Evolutionary conservation across 768 basidiomycete genomes (phyloP), one percentile per base, ranked within the genome.

Genomic region (Auricularia auricula-judae): DNA sequence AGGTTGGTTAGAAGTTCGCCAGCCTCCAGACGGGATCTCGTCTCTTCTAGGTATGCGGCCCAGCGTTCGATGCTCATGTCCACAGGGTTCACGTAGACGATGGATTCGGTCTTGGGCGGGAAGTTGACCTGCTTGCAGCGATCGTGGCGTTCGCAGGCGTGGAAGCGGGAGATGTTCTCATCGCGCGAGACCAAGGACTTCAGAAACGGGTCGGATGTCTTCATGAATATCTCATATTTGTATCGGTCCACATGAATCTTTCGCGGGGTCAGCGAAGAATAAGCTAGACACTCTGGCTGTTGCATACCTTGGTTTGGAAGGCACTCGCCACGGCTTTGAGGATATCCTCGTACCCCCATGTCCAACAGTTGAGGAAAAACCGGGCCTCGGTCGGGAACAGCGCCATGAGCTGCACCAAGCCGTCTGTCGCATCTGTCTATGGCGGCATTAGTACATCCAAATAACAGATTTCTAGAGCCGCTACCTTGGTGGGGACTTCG

Each of bases 341-440:
- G 14, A 95, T 76, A 64, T 94, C 91, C 74, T 99, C 96, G 72
- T 97, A 98, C 0, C 96, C 96, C 87, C 90, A 95, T 0, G 95
- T 96, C 96, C 96, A 99, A 0, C 84, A 72, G 71, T 97, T 96
- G 65, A 99, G 79, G 76, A 89, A 98, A 76, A 98, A 97, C 63
- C 84, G 79, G 0, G 86, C 86, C 3, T 80, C 76, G 0, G 77
- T 66, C 0, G 93, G 88, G 64, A 87, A 89, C 3, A 85, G 70
- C 10, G 78, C 76, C 74, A 98, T 87, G 1, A 97, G 78, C 18
- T 83, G 76, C 21, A 92, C 74, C 3, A 96, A 75, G 2, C 87
- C 89, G 33, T 76, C 67, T 0, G 86, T 83, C 0, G 90, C 93
- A 18, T 81, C 76, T 23, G 80, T 79, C 92, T 59, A 62, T 56